Base-by-base conservation (phyloP, 257 asterid species). In the Ballota nigra region DNA sequence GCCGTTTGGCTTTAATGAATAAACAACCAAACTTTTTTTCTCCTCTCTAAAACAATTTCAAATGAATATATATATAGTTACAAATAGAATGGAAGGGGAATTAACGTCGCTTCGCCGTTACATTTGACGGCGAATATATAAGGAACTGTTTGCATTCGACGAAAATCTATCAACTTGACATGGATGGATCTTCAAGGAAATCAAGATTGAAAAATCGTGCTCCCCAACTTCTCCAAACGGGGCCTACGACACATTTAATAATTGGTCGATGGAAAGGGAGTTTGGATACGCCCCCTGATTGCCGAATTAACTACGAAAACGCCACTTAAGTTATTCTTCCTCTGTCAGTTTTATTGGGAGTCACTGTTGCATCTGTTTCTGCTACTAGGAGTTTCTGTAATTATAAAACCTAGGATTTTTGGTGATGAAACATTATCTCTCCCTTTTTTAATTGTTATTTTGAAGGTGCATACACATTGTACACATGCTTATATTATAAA, bases 91-190 rank as follows among this genome's bases (percentile, higher is more conserved):
- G 28, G 55, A 6, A 18, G 47, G 9, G 7, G 55, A 55, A 71
- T 70, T 71, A 75, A 57, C 83, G 77, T 67, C 70, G 80, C 11
- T 20, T 77, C 78, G 63, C 82, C 86, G 86, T 81, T 75, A 81
- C 45, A 82, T 51, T 75, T 78, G 79, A 78, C 86, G 79, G 80
- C 78, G 79, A 68, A 75, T 74, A 72, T 40, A 33, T 73, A 68
- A 4, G 19, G 59, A 10, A 67, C 66, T 74, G 75, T 71, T 76
- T 49, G 63, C 36, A 29, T 60, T 67, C 68, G 57, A 61, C 28
- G 13, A 71, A 68, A 29, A 72, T 69, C 77, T 69, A 63, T 76
- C 59, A 76, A 76, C 0, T 72, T 69, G 68, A 57, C 47, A 73
- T 20, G 72, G 73, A 80, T 31, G 67, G 67, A 75, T 71, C 47